Evolutionary conservation across 805 yeast genomes (phyloP).

Genomic region (Monosporozyma siamensis): DNA sequence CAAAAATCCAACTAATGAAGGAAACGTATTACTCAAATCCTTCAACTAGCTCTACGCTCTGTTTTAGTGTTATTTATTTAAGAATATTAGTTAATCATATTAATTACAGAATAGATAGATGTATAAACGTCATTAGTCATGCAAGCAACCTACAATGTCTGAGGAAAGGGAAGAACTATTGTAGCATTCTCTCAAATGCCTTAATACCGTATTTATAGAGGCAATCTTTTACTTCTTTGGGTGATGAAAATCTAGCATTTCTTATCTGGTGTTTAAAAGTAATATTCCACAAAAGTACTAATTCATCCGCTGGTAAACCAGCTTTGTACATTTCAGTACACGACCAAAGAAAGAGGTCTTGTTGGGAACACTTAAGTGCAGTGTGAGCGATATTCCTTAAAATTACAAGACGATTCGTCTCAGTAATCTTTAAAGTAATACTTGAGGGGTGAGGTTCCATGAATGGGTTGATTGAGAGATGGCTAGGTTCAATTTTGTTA

Average conservation of each 20-base stretch:
- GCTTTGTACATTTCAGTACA: constrained; percentile 15
- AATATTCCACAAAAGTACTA: constrained; percentile 21
- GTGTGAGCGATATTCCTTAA: constrained; percentile 20
- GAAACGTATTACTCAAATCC: background rate
- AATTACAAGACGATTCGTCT: constrained; percentile 16
- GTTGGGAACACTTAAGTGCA: constrained; percentile 12
- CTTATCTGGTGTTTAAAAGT: constrained; percentile 18
- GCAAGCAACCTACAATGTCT: too few relatives aligned
- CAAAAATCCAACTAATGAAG: background rate
- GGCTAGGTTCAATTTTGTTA: background rate
- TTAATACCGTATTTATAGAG: constrained; percentile 6
- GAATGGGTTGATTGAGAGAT: constrained; percentile 19
- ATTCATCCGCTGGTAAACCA: constrained; percentile 19
- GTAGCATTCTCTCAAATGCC: constrained; percentile 8
- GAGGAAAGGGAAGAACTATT: background rate
- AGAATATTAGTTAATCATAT: background rate
- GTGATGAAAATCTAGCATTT: constrained; percentile 3
- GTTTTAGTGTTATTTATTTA: too few relatives aligned
- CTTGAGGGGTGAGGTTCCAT: constrained; percentile 11
- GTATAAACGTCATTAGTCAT: background rate
- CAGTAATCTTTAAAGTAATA: constrained; percentile 14
- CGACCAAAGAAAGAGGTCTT: constrained; percentile 23
- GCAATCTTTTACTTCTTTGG: constrained; percentile 4
- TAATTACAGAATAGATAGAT: background rate
- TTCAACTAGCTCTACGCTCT: too few relatives aligned